Conservation (phyloP, 2,329 filamentous ascomycete genomes). For the Fusarium sp. region DNA sequence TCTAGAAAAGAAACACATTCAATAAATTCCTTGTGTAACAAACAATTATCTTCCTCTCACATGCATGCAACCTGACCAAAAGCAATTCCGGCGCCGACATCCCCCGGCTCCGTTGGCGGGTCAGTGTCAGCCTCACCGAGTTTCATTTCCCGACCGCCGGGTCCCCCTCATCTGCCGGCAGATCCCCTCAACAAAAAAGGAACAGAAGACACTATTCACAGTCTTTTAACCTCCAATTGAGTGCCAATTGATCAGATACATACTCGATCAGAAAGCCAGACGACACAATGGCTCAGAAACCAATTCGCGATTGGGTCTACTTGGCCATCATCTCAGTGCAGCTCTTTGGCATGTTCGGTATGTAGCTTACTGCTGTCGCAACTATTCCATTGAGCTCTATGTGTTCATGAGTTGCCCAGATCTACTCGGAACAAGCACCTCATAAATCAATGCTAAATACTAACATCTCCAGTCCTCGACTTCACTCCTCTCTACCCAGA, state of each 20-base stretch:
- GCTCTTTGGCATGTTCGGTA: slow-evolving; percentile 54
- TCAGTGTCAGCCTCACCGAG: slow-evolving; percentile 2
- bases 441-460: not conserved
- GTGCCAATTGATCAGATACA: not conserved
- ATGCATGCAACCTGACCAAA: not conserved
- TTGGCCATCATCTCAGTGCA: slow-evolving; percentile 50
- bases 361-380: not conserved
- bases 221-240: not conserved
- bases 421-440: not conserved
- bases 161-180: not conserved
- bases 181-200: not conserved
- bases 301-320: slow-evolving; percentile 52
- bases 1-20: not conserved
- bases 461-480: slow-evolving; percentile 61
- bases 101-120: slow-evolving; percentile 24
- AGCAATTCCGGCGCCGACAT: slow-evolving; percentile 5
- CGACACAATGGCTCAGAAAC: slow-evolving; percentile 47
- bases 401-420: not conserved
- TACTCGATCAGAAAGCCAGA: too few species aligned
- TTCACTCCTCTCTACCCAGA: slow-evolving; percentile 65
- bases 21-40: not conserved
- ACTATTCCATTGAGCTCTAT: not conserved
- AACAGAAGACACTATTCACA: not conserved
- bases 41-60: not conserved
- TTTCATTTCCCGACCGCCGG: slow-evolving; percentile 30